A percentile compares a stretch with the other conserved stretches of the same genome.
Evolutionary conservation across 2,329 filamentous ascomycete species (phyloP).

Genomic region (Pseudocercospora crystallina): DNA sequence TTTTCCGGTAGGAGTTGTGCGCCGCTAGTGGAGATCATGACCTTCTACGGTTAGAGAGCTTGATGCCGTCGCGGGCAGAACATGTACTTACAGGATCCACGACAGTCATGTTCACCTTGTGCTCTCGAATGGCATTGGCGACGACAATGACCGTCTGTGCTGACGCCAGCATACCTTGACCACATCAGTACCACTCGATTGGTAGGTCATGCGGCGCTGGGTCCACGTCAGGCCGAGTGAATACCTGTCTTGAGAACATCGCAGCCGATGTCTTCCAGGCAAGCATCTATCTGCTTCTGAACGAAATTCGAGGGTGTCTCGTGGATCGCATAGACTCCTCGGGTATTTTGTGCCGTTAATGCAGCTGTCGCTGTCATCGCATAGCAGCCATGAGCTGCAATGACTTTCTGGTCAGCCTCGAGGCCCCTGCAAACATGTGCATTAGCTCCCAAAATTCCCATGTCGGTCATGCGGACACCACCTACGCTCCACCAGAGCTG

Average conservation of each 20-base stretch:
- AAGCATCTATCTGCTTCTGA: conserved; percentile 79
- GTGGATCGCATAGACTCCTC: conserved; percentile 79
- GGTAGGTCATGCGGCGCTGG: background rate
- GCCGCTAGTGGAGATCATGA: conserved; percentile 89
- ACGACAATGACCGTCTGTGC: conserved; percentile 68
- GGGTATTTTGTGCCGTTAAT: conserved; percentile 93
- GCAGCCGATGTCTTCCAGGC: conserved; percentile 77
- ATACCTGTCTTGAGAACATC: conserved; percentile 91
- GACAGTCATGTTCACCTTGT: conserved; percentile 61
- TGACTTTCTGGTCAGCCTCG: conserved; percentile 93
- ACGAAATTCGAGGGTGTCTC: conserved; percentile 76
- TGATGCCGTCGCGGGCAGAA: background rate
- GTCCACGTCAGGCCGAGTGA: conserved; percentile 21
- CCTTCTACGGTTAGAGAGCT: conserved; percentile 50
- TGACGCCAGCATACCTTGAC: conserved; percentile 78
- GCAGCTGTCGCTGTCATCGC: conserved; percentile 95
- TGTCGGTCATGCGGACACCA: conserved; percentile 23
- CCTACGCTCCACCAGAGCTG: conserved; percentile 85
- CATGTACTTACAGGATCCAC: conserved; percentile 67
- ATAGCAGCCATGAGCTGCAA: conserved; percentile 83
- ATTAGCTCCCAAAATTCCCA: conserved; percentile 12
- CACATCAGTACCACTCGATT: conserved; percentile 14
- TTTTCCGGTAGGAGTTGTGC: conserved; percentile 64
- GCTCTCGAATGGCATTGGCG: conserved; percentile 60
- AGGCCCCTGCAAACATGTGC: conserved; percentile 64